phyloP scores from a whole-genome alignment of 2,329 filamentous ascomycete genomes.

The Shiraia sp. region DNA sequence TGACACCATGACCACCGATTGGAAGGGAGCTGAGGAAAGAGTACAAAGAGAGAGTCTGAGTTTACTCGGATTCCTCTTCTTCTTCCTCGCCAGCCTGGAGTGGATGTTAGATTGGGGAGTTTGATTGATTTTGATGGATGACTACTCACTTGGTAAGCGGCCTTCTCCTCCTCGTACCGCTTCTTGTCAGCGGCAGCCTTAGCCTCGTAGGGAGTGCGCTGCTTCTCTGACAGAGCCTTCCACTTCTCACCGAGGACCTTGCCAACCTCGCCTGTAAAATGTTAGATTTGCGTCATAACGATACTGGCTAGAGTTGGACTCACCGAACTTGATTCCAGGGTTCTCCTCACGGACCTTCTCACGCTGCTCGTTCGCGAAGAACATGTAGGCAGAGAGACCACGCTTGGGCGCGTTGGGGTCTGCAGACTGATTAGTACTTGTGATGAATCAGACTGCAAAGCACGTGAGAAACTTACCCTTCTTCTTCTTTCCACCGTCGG shows the following conservation, averaged over 20 bases:
- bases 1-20: conserved; percentile 29
- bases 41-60: conserved; percentile 7
- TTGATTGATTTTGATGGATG: not conserved
- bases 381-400: conserved; percentile 99
- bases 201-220: conserved; percentile 90
- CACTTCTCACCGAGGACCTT: conserved; percentile 98
- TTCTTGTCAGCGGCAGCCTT: conserved; percentile 99
- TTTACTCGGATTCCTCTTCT: conserved; percentile 48
- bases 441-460: conserved; percentile 1
- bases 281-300: conserved; percentile 18
- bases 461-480: conserved; percentile 59
- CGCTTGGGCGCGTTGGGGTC: conserved; percentile 99
- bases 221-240: conserved; percentile 94
- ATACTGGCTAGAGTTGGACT: conserved; percentile 29
- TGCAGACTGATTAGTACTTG: conserved; percentile 43
- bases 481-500: conserved; percentile 67
- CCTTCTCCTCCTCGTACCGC: conserved; percentile 98
- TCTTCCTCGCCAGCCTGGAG: conserved; percentile 40
- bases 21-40: conserved; percentile 15
- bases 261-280: conserved; percentile 80
- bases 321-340: conserved; percentile 95
- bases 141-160: conserved; percentile 60
- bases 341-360: conserved; percentile 98
- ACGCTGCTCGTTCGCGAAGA: conserved; percentile 99
- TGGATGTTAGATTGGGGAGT: conserved; percentile 10